Conservation (phyloP, 2,329 filamentous ascomycete genomes). For the Escovopsis weberi region DNA sequence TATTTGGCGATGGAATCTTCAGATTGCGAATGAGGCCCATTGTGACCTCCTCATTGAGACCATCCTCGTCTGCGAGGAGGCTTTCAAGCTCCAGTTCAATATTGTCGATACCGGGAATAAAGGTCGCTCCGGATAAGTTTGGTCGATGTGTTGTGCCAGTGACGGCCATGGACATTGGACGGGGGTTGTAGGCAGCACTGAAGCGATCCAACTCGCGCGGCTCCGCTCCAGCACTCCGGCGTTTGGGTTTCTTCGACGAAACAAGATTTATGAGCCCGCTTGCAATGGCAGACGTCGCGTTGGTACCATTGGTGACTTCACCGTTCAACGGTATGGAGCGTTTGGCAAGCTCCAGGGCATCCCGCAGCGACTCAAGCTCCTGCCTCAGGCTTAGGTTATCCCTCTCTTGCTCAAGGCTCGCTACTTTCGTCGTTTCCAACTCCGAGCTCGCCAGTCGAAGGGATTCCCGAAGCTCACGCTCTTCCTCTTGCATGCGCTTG, state of each 20-base stretch:
- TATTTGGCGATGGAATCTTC: conserved; percentile 83
- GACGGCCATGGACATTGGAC: conserved; percentile 92
- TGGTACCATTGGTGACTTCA: conserved; percentile 25
- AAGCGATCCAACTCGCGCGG: conserved; percentile 76
- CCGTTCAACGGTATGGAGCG: conserved; percentile 63
- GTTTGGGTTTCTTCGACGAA: conserved; percentile 91
- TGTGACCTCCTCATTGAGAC: conserved; percentile 90
- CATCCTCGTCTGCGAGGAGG: conserved; percentile 87
- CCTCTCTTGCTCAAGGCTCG: conserved; percentile 61
- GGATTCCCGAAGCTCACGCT: conserved; percentile 70
- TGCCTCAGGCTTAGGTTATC: conserved; percentile 78
- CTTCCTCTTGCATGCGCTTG: conserved; percentile 89
- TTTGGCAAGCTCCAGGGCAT: conserved; percentile 81
- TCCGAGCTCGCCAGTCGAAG: conserved; percentile 67
- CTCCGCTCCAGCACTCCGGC: conserved; percentile 80
- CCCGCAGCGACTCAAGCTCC: conserved; percentile 78
- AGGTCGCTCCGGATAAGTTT: conserved; percentile 59
- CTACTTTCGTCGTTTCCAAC: conserved; percentile 62
- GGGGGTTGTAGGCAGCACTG: conserved; percentile 83
- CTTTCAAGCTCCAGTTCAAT: conserved; percentile 92
- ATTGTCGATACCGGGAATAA: conserved; percentile 70
- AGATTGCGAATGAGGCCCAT: conserved; percentile 92
- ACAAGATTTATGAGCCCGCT: conserved; percentile 92
- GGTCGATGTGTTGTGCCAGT: conserved; percentile 52
- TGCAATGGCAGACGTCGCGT: conserved; percentile 34